Evolutionary conservation across 2,329 filamentous ascomycete species (phyloP), one percentile per base, ranked within the genome.

Genomic region (Ophiostoma ips): DNA sequence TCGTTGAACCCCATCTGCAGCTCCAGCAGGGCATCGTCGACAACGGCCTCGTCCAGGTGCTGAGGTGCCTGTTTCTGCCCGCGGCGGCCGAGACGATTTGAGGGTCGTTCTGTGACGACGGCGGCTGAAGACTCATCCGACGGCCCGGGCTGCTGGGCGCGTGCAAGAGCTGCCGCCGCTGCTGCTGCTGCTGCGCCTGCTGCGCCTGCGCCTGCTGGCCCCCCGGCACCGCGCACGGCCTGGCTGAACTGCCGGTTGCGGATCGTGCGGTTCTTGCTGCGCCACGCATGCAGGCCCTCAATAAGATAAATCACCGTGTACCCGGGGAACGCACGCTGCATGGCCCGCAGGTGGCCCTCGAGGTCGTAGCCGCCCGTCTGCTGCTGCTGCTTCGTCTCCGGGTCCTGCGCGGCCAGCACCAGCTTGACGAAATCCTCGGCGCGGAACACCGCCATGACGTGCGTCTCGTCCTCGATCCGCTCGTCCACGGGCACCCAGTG

Each of bases 11-110:
- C 63, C 6, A 89, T 71, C 61, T 90, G 85, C 5, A 90, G 66
- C 15, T 76, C 70, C 11, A 90, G 68, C 3, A 89, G 68, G 5
- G 81, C 80, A 57, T 86, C 81, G 60, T 89, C 84, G 41, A 89
- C 69, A 19, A 68, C 61, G 55, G 85, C 79, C 52, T 87, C 81
- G 50, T 83, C 75, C 24, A 89, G 67, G 49, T 78, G 75, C 34
- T 73, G 67, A 52, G 53, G 63, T 43, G 57, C 61, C 50, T 61
- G 69, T 54, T 66, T 72, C 60, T 64, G 72, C 57, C 65, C 62
- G 3, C 65, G 63, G 13, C 51, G 48, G 2, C 46, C 28, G 13
- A 40, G 52, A 47, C 51, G 49, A 44, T 53, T 54, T 55, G 54
- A 54, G 18, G 55, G 60, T 46, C 46, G 56, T 57, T 53, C 49